Percentiles rank a stretch among this genome's conserved stretches.
Conservation (phyloP, 768 basidiomycete genomes). For the Kwoniella newhampshirensis region DNA sequence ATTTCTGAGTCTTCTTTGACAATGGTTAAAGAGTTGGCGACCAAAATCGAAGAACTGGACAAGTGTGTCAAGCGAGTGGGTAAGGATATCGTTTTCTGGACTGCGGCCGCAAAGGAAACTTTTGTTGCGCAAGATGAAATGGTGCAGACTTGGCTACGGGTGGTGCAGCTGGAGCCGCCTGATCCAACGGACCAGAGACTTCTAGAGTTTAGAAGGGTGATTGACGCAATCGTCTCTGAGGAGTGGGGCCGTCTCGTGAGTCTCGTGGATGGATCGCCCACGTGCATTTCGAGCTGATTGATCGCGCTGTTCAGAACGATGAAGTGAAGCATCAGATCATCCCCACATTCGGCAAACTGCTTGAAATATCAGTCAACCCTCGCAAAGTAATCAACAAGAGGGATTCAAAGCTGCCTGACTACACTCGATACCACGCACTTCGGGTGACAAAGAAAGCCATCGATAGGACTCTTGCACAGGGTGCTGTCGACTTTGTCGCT, state of each 20-base stretch:
- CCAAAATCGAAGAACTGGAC: slow-evolving; percentile 36
- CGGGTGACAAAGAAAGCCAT: slow-evolving; percentile 27
- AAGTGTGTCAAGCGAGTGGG: slow-evolving; percentile 40
- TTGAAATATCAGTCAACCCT: slow-evolving; percentile 44
- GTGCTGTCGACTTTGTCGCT: slow-evolving; percentile 50
- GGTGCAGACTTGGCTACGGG: slow-evolving; percentile 37
- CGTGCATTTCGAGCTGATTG: not conserved
- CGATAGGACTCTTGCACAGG: slow-evolving; percentile 40
- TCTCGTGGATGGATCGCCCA: not conserved
- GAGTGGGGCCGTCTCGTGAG: slow-evolving; percentile 46
- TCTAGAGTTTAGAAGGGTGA: slow-evolving; percentile 40
- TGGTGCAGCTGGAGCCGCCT: slow-evolving; percentile 42
- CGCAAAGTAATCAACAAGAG: slow-evolving; percentile 43
- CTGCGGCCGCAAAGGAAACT: slow-evolving; percentile 41
- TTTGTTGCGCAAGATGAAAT: slow-evolving; percentile 38
- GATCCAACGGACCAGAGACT: slow-evolving; percentile 48
- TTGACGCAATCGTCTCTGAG: slow-evolving; percentile 33
- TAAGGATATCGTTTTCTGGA: slow-evolving; percentile 45
- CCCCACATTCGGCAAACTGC: slow-evolving; percentile 45
- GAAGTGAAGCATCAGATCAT: slow-evolving; percentile 48
- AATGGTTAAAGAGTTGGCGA: slow-evolving; percentile 19
- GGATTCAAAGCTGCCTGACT: slow-evolving; percentile 44
- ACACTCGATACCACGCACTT: slow-evolving; percentile 37
- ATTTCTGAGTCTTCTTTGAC: slow-evolving; percentile 14
- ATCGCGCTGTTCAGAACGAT: slow-evolving; percentile 35